Evolutionary conservation across 257 asterid species (phyloP), one percentile per base, ranked within the genome.

Genomic region (Mentha longifolia): DNA sequence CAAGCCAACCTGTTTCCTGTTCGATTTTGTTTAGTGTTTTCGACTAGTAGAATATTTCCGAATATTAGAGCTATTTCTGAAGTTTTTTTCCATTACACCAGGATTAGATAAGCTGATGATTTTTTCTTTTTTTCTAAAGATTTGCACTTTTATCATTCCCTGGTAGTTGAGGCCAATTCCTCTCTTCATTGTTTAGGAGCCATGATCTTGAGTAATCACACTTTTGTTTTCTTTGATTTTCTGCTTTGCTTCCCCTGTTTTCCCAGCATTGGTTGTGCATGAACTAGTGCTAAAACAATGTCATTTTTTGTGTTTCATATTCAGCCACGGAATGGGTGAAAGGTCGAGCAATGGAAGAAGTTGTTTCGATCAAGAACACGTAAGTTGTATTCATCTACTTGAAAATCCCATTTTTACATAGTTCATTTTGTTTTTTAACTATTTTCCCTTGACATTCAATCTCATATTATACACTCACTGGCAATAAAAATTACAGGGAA

Each of bases 301-400:
- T 28, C 45, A 15, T 65, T 47, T 68, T 57, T 5, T 39, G 5
- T 35, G 39, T 35, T 35, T 35, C 45, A 13, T 69, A 81, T 84
- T 78, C 90, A 92, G 98, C 95, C 3, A 89, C 97, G 5, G 98
- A 92, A 73, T 92, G 97, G 97, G 94, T 92, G 84, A 92, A 88
- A 78, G 98, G 96, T 22, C 90, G 74, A 67, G 88, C 83, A 69
- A 84, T 86, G 96, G 98, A 89, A 80, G 98, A 92, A 74, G 97
- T 92, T 13, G 50, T 85, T 17, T 55, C 92, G 51, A 89, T 92
- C 77, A 89, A 86, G 91, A 92, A 92, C 61, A 88, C 96, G 98
- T 92, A 78, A 86, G 96, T 89, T 45, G 7, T 6, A 51, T 39
- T 35, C 67, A 1, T 5, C 56, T 60, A n/a, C 25, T 52, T 25